phyloP scores from a whole-genome alignment of 139 green algal genomes.

The Helicosporidium sp. region DNA sequence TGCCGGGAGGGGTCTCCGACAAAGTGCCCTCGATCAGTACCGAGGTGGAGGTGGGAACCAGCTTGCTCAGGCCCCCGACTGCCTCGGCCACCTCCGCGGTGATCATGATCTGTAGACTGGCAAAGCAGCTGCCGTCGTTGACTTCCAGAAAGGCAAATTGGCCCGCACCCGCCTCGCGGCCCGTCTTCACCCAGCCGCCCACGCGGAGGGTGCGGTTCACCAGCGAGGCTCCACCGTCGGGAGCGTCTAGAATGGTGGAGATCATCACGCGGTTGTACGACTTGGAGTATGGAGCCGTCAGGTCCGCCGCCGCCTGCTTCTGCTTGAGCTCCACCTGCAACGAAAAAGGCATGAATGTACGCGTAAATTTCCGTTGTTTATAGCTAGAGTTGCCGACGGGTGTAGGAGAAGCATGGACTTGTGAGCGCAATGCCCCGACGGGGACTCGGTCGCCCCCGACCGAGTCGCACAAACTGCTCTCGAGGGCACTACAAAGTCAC shows the following conservation, averaged over 20 bases:
- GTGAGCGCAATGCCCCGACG: too few species aligned
- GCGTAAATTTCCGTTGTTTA: too few species aligned
- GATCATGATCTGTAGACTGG: conserved; percentile 79
- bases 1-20: conserved; percentile 60
- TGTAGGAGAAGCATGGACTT: too few species aligned
- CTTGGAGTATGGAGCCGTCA: conserved; percentile 29
- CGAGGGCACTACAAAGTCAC: too few species aligned
- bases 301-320: conserved; percentile 14
- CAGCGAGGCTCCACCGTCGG: conserved; percentile 40
- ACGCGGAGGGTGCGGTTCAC: conserved; percentile 56
- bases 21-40: conserved; percentile 73
- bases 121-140: conserved; percentile 81
- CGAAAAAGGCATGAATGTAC: too few species aligned
- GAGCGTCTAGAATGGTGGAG: conserved; percentile 30
- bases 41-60: conserved; percentile 60
- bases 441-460: too few species aligned
- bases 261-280: conserved; percentile 34
- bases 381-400: too few species aligned
- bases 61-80: conserved; percentile 37
- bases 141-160: conserved; percentile 92
- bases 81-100: conserved; percentile 50
- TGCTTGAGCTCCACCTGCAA: conserved; percentile 19
- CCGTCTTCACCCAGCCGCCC: conserved; percentile 97
- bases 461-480: too few species aligned
- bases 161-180: conserved; percentile 70